Evolutionary conservation across 768 basidiomycete species (phyloP), one percentile per base, ranked within the genome.

Genomic region (Rhodosporidiobolus sp.): DNA sequence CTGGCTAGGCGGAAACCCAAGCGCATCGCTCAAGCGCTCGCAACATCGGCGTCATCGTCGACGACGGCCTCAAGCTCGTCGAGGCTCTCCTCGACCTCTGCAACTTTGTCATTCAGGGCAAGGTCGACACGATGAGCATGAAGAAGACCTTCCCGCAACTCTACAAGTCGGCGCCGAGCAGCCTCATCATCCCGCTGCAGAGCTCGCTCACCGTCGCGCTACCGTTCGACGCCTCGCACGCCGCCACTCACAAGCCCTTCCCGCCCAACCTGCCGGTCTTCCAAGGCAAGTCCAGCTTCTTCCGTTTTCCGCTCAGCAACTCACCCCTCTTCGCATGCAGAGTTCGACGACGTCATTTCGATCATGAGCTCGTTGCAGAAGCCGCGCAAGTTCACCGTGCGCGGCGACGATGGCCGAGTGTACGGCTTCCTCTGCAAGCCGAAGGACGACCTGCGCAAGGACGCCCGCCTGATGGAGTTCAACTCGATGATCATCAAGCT

Each of bases 401-500:
- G 82, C 38, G 94, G 92, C 1, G 89, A 87, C 74, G 87, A 98
- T 78, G 93, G 93, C 2, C 86, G 88, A 68, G 83, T 82, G 19
- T 97, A 97, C 83, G 88, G 88, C 82, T 97, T 98, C 84, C 84
- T 99, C 12, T 92, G 91, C 63, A 99, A 99, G 80, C 95, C 95
- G 14, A 92, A 93, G 81, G 96, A 99, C 79, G 96, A 99, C 81
- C 84, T 99, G 45, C 86, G 96, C 50, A 99, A 99, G 83, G 96
- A 99, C 78, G 94, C 94, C 0, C 86, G 96, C 10, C 81, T 99
- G 65, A 98, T 98, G 95, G 96, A 98, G 79, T 92, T 98, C 82
- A 94, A 97, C 78, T 87, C 90, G 6, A 94, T 99, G 81, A 94
- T 99, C 82, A 98, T 97, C 82, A 97, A 95, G 80, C 82, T 98